These are phyloP conservation scores for Lepidium sativum DNA, from an alignment of 345 rosid species.

Conservation along the genomic window DNA sequence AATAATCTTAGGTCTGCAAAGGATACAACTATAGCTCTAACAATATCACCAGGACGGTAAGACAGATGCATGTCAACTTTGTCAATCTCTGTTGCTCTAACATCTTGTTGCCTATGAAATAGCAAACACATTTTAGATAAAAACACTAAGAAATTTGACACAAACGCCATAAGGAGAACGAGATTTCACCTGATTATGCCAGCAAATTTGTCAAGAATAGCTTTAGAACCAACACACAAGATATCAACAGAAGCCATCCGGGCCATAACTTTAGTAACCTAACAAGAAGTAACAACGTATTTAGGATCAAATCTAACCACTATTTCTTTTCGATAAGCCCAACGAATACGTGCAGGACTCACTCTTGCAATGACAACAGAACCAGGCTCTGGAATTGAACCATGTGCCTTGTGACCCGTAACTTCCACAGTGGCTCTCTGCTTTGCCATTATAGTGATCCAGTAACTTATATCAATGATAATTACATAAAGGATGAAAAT, in stretches of 20 bases:
- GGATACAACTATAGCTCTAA: slow-evolving; percentile 91
- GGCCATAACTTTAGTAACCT: slow-evolving; percentile 89
- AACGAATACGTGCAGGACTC: slow-evolving; percentile 15
- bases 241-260: slow-evolving; percentile 71
- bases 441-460: neutral
- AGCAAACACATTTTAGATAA: neutral
- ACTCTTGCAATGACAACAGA: slow-evolving; percentile 77
- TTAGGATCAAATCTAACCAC: neutral
- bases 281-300: neutral
- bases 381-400: slow-evolving; percentile 76
- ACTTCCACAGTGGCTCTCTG: slow-evolving; percentile 82
- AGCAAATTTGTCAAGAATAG: slow-evolving; percentile 72
- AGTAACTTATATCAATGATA: neutral
- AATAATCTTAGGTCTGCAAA: slow-evolving; percentile 4
- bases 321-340: neutral
- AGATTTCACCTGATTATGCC: slow-evolving; percentile 58
- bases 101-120: slow-evolving; percentile 75
- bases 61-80: slow-evolving; percentile 82
- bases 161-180: neutral
- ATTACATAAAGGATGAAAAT: neutral
- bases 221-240: slow-evolving; percentile 75
- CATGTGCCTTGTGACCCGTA: slow-evolving; percentile 74
- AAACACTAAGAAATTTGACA: neutral
- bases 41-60: slow-evolving; percentile 78
- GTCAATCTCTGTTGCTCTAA: slow-evolving; percentile 87